Evolutionary conservation across 2,329 filamentous ascomycete genomes (phyloP).

Genomic region (Juglanconis oblonga): DNA sequence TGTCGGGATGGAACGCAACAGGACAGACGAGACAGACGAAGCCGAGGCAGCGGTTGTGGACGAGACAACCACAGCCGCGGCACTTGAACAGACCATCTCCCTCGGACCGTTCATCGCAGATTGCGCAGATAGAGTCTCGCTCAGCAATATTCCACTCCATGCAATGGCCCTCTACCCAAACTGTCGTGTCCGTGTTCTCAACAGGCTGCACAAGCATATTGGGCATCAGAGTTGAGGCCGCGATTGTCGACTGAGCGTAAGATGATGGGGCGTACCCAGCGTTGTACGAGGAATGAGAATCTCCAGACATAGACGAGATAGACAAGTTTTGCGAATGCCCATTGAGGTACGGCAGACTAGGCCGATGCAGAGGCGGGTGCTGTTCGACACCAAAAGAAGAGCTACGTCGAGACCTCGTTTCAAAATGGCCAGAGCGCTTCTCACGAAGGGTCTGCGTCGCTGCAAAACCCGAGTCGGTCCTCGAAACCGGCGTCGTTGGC

Average conservation of each 20-base stretch:
- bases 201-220: conserved; percentile 79
- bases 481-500: conserved; percentile 75
- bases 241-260: conserved; percentile 82
- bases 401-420: conserved; percentile 77
- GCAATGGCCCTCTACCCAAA: conserved; percentile 85
- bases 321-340: conserved; percentile 59
- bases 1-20: conserved; percentile 59
- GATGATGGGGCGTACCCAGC: conserved; percentile 74
- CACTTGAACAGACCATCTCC: conserved; percentile 75
- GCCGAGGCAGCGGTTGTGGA: conserved; percentile 60
- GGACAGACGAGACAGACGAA: conserved; percentile 63
- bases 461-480: conserved; percentile 88
- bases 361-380: conserved; percentile 62
- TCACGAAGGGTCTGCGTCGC: conserved; percentile 83
- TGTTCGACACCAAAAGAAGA: conserved; percentile 87
- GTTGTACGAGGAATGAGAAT: conserved; percentile 67
- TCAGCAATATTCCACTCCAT: conserved; percentile 65
- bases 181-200: conserved; percentile 71
- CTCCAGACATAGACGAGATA: conserved; percentile 57
- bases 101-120: conserved; percentile 73
- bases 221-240: conserved; percentile 83
- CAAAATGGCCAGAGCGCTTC: conserved; percentile 89
- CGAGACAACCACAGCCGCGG: conserved; percentile 56
- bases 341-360: conserved; percentile 71
- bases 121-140: conserved; percentile 59